These are phyloP conservation scores for Nicotiana sylvestris DNA, from an alignment of 257 asterid genomes.

Conservation along the genomic window DNA sequence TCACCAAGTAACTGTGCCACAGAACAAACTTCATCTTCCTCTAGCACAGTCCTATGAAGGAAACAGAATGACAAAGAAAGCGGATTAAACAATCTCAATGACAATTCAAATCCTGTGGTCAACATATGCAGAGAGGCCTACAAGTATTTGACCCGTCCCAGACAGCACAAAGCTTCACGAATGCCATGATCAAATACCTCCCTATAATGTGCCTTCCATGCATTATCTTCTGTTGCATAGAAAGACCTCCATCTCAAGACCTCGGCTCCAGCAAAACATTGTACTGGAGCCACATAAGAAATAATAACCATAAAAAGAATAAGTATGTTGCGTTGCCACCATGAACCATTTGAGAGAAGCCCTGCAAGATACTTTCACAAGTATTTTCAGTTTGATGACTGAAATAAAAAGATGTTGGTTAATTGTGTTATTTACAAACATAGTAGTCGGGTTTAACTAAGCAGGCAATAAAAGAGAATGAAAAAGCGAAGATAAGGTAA, in stretches of 20 bases:
- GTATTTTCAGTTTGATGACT: neutral
- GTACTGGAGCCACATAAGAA: conserved; percentile 20
- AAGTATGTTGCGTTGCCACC: conserved; percentile 13
- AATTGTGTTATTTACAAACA: neutral
- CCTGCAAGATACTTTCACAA: conserved; percentile 16
- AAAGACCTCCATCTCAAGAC: conserved; percentile 35
- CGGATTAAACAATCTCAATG: neutral
- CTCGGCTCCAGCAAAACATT: conserved; percentile 24
- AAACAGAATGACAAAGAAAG: neutral
- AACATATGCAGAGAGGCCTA: conserved; percentile 17
- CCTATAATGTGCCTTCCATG: conserved; percentile 36
- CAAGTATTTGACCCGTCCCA: conserved; percentile 33
- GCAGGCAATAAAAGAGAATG: neutral
- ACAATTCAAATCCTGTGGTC: neutral
- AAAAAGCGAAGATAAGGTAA: neutral
- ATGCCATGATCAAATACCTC: conserved; percentile 35
- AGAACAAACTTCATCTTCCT: conserved; percentile 29
- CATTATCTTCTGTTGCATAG: conserved; percentile 27
- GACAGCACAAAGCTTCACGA: conserved; percentile 34
- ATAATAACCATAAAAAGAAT: conserved; percentile 16
- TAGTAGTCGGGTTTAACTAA: neutral
- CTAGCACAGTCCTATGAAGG: conserved; percentile 18
- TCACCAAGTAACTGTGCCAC: conserved; percentile 31
- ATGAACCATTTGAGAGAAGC: conserved; percentile 14
- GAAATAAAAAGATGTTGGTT: neutral